phyloP scores from a whole-genome alignment of 805 yeast genomes.

The Nakazawaea ishiwadae region DNA sequence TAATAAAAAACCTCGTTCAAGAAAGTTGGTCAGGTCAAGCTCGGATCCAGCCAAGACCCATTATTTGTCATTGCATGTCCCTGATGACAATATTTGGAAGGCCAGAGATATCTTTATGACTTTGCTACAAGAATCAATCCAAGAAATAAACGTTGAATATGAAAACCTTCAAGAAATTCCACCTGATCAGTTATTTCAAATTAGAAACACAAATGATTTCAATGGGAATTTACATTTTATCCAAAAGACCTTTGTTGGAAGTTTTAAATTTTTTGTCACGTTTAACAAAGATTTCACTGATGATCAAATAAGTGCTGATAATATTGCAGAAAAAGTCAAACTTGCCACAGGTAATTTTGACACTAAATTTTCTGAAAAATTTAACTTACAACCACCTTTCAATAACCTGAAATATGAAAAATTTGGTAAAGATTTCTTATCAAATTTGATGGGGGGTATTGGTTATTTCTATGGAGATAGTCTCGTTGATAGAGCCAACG shows the following conservation, averaged over 20 bases:
- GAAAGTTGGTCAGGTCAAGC: conserved; percentile 28
- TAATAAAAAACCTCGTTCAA: conserved; percentile 36
- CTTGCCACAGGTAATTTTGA: conserved; percentile 37
- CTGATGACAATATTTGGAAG: conserved; percentile 69
- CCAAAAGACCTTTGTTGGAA: conserved; percentile 72
- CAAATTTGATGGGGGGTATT: conserved; percentile 86
- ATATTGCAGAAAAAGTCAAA: conserved; percentile 31
- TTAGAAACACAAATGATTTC: conserved; percentile 55
- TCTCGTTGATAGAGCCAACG: conserved; percentile 68
- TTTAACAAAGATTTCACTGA: conserved; percentile 45
- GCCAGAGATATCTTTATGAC: conserved; percentile 73
- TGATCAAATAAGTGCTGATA: conserved; percentile 33
- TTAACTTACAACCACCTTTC: conserved; percentile 53
- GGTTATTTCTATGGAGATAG: conserved; percentile 85
- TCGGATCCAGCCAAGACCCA: conserved; percentile 59
- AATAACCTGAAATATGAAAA: conserved; percentile 32
- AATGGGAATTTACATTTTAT: conserved; percentile 76
- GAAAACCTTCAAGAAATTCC: conserved; percentile 29
- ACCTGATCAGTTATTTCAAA: conserved; percentile 43
- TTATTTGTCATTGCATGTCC: conserved; percentile 65
- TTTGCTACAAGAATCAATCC: conserved; percentile 65
- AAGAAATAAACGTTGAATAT: conserved; percentile 31
- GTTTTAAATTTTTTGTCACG: conserved; percentile 67
- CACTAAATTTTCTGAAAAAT: conserved; percentile 44
- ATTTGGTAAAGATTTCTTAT: conserved; percentile 75